Base-by-base conservation (phyloP, 495 filamentous ascomycete genomes). In the Penicillium nucicola region DNA sequence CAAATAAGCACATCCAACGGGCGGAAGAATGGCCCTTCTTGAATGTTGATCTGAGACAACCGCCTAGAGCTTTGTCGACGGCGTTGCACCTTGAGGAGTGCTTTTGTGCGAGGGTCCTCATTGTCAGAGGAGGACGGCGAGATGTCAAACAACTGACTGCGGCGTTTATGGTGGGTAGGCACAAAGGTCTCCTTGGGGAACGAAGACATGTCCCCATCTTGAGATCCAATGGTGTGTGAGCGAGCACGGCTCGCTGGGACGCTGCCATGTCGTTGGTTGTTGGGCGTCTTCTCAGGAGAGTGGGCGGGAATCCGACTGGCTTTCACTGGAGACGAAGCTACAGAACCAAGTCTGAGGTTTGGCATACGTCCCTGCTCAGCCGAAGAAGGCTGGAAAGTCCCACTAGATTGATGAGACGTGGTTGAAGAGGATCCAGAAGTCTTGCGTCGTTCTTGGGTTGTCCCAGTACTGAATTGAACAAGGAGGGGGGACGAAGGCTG, bases 81-180 rank as follows among this genome's bases (percentile, higher is more conserved):
- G 28, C 92, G 78, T 61, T 97, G 93, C 12, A 97, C 91, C 48
- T 95, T 88, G n/a, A 97, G 78, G 15, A 97, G 76, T 28, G 91
- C 92, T 62, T 90, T 95, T 2, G 89, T 85, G 57, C 92, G 86
- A 13, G 92, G 84, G 31, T 95, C 92, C 64, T 98, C 93, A 54
- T 95, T 97, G 64, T 98, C 93, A 0, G 93, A 98, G 0, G 95
- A 97, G 0, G 93, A 97, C 22, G 93, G 93, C 4, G 95, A 97
- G 66, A 96, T 86, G 62, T 97, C 95, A 58, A 96, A 89, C 7
- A 97, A 84, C 63, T 96, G 92, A 63, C 91, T 97, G 55, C 91
- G 81, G 22, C 92, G 88, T 66, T 97, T 96, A 60, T 90, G 81
- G 51, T 96, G 92, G 23, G 82, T 77, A 0, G 86, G 82, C 6